These are phyloP conservation scores for Rhynchospora tenuis DNA, from an alignment of 176 grass and related monocot genomes.

Conservation along the genomic window DNA sequence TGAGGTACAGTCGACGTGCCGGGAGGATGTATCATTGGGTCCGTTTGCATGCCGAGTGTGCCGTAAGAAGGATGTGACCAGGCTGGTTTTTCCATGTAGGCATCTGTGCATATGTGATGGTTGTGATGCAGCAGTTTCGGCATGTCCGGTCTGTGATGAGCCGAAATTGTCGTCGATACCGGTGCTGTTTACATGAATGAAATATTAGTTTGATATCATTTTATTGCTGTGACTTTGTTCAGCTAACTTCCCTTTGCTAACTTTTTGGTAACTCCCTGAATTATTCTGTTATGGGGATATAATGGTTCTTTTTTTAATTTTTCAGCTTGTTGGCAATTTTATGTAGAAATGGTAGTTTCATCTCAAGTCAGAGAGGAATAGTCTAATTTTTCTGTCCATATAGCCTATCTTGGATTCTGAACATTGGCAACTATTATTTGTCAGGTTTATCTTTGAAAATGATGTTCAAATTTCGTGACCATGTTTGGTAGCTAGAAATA, in stretches of 20 bases:
- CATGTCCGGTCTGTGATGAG: background rate
- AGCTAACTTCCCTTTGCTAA: background rate
- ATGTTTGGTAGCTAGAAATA: background rate
- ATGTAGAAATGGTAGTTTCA: background rate
- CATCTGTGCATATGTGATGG: conserved; percentile 18
- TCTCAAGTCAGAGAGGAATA: background rate
- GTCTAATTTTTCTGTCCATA: background rate
- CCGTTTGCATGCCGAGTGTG: background rate
- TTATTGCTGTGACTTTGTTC: background rate
- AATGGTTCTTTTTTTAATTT: background rate
- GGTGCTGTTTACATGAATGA: background rate
- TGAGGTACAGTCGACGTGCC: background rate
- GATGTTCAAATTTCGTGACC: background rate
- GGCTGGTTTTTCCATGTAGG: conserved; percentile 8
- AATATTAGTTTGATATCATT: background rate
- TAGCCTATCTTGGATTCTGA: background rate
- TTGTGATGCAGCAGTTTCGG: background rate
- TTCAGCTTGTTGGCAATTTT: background rate
- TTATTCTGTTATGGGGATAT: background rate
- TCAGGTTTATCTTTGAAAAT: background rate
- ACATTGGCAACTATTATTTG: background rate
- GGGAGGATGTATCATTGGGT: background rate
- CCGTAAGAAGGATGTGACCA: background rate
- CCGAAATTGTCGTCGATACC: conserved; percentile 9
- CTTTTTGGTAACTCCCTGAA: background rate